phyloP scores from a whole-genome alignment of 495 filamentous ascomycete genomes.

The Acidiella bohemica region DNA sequence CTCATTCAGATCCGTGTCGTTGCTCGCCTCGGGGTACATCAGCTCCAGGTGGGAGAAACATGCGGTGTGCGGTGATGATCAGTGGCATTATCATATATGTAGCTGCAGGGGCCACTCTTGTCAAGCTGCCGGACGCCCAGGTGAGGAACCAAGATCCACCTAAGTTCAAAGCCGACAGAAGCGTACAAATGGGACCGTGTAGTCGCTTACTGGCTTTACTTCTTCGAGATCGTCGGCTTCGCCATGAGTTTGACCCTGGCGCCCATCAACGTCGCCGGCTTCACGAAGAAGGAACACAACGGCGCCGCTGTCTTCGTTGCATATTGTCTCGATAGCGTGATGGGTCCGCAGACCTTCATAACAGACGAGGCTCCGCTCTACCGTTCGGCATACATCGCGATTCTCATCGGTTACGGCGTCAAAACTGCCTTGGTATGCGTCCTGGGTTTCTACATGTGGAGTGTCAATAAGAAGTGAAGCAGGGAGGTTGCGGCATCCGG shows the following conservation, averaged over 20 bases:
- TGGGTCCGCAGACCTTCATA: conserved; percentile 4
- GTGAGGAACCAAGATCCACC: too few species aligned
- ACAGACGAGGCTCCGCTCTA: conserved; percentile 1
- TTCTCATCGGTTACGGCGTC: conserved; percentile 39
- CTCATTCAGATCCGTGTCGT: conserved; percentile 9
- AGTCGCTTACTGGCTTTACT: conserved; percentile 35
- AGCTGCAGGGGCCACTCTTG: conserved; percentile 24
- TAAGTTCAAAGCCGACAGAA: too few species aligned
- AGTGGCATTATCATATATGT: conserved; percentile 32
- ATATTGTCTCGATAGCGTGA: conserved; percentile 32
- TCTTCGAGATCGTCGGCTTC: conserved; percentile 32
- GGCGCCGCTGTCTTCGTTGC: conserved; percentile 38
- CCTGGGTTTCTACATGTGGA: conserved; percentile 41
- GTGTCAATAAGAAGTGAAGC: conserved; percentile 32
- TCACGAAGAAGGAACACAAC: conserved; percentile 43
- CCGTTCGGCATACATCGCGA: conserved; percentile 39
- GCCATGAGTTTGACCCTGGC: conserved; percentile 30
- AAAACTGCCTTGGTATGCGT: conserved; percentile 36
- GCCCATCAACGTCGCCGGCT: conserved; percentile 29
- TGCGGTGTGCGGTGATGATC: conserved; percentile 31
- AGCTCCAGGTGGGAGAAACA: conserved; percentile 30
- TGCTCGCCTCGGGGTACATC: conserved; percentile 23
- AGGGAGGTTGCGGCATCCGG: conserved; percentile 14
- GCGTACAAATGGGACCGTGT: conserved; percentile 43
- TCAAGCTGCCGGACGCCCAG: too few species aligned